Evolutionary conservation across 805 yeast species (phyloP).

Genomic region (Yamadazyma nakazawae): DNA sequence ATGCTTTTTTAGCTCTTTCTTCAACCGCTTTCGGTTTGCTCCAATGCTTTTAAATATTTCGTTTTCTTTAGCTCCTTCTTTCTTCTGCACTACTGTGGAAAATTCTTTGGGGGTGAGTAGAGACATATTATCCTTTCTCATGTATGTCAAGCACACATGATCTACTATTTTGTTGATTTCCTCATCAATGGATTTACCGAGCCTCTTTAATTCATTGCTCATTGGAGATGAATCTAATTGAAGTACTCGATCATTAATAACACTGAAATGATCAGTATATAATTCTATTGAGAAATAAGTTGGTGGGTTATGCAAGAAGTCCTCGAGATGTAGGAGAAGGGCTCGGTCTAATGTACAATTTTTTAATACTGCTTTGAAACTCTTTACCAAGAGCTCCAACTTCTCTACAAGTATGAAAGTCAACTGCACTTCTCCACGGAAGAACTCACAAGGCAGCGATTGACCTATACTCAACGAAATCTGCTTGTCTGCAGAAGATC

Average conservation of each 20-base stretch:
- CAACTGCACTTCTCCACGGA: constrained; percentile 7
- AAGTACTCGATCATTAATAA: constrained; percentile 4
- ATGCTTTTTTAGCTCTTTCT: too few relatives aligned
- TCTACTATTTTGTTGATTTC: background rate
- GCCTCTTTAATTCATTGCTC: background rate
- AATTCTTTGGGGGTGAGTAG: background rate
- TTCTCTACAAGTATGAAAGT: constrained; percentile 7
- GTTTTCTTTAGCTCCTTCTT: background rate
- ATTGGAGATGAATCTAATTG: background rate
- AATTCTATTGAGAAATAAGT: constrained; percentile 10
- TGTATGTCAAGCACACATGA: background rate
- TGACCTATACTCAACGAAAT: background rate
- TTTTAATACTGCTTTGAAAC: constrained; percentile 1
- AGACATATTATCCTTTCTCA: background rate
- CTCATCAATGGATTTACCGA: constrained; percentile 4
- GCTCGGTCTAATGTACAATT: constrained; percentile 6
- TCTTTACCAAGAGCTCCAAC: constrained; percentile 3
- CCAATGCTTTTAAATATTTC: background rate
- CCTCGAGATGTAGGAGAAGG: constrained; percentile 7
- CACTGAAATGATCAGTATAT: constrained; percentile 4
- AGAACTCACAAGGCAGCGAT: constrained; percentile 11
- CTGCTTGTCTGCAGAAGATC: constrained; percentile 3
- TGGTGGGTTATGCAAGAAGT: constrained; percentile 3
- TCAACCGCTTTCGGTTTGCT: background rate
- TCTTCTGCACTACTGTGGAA: background rate